A percentile compares a stretch with the other conserved stretches of the same genome.
Conservation (phyloP, 345 rosid species). For the Citrus unshiu region DNA sequence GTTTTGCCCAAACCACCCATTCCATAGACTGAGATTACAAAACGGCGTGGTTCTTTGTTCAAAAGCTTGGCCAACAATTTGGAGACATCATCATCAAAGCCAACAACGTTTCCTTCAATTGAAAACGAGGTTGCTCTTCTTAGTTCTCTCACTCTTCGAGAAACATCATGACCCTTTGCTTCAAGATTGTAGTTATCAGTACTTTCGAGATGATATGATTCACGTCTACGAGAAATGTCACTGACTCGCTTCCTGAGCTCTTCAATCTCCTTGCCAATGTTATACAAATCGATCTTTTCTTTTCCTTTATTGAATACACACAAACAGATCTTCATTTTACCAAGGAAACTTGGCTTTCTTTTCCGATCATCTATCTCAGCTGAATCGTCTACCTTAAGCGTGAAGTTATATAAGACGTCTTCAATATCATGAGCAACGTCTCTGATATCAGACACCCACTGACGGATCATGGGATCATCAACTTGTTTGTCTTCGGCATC, state of each 20-base stretch:
- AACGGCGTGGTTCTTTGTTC: background rate
- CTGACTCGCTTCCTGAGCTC: background rate
- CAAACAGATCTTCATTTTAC: background rate
- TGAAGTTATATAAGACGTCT: constrained; percentile 24
- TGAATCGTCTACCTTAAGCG: background rate
- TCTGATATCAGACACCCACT: constrained; percentile 32
- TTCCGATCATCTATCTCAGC: background rate
- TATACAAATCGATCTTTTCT: background rate
- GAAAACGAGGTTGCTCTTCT: background rate
- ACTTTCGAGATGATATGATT: background rate
- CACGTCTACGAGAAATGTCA: background rate
- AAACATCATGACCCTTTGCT: background rate
- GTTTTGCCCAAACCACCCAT: constrained; percentile 34
- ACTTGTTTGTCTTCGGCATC: constrained; percentile 35
- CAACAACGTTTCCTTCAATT: constrained; percentile 12
- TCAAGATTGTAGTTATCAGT: background rate
- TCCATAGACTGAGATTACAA: constrained; percentile 17
- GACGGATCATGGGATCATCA: constrained; percentile 25
- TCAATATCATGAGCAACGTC: constrained; percentile 34
- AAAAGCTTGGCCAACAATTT: constrained; percentile 16
- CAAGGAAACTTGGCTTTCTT: background rate
- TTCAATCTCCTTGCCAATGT: background rate
- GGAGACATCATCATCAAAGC: constrained; percentile 3
- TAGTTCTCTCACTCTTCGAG: background rate
- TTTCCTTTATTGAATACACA: background rate